Base-by-base conservation (phyloP, 768 basidiomycete species). In the Serpula lacrymans region DNA sequence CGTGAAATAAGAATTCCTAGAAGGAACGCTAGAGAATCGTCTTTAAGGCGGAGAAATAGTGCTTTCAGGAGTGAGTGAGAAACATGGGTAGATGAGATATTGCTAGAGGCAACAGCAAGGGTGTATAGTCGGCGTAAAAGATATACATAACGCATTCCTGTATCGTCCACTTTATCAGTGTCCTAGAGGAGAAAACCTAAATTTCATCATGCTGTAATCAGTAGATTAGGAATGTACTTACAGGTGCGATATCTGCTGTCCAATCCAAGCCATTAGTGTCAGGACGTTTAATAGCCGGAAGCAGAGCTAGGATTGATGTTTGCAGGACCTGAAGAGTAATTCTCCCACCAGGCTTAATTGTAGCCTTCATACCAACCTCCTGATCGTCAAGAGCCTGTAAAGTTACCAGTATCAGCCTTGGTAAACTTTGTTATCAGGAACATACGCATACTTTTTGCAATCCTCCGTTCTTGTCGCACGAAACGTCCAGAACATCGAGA, bases 1-100 rank as follows among this genome's bases (percentile, higher is more conserved):
- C 56, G 51, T 3, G 68, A 68, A 75, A 86, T 89, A 18, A 64
- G 46, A n/a, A 86, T 54, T 0, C 87, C 84, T 0, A 84, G 77
- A 9, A 99, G 75, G 69, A 99, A 95, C 0, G 81, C 70, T 10
- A 97, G 65, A 0, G 85, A 71, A 39, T 83, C 84, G 22, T 83
- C 77, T 37, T 75, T 78, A 10, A 95, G 65, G 42, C 71, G 77
- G 23, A 73, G 62, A 54, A 97, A 90, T 3, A 94, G 63, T 0
- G 69, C 56, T 41, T 72, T 75, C 17, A 92, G 71, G 34, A 93
- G 59, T 12, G 67, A 63, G 1, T 72, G 67, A 0, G 85, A 72
- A 6, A 90, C 60, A 11, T 37, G 43, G 17, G 43, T 46, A 3
- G 70, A 58, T 1, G 71, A 65, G 9, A 72, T 58, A 0, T 72